Percentiles rank a stretch among this genome's conserved stretches.
These are phyloP conservation scores for Colletotrichum musicola DNA, from an alignment of 2,329 filamentous ascomycete species.

Conservation along the genomic window DNA sequence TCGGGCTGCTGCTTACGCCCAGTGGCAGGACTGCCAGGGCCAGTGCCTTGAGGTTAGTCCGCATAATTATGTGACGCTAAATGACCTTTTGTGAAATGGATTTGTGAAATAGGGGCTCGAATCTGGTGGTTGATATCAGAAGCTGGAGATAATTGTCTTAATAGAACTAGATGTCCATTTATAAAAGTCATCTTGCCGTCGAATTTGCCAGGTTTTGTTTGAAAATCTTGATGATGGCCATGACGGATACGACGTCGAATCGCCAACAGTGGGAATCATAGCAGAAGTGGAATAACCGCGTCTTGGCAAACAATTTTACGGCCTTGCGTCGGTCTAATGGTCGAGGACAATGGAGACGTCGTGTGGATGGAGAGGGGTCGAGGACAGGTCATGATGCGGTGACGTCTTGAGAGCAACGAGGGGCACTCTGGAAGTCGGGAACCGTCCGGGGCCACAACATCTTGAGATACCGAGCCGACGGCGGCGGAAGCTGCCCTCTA, in stretches of 20 bases:
- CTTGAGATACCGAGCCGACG: neutral
- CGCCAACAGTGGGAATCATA: neutral
- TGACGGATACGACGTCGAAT: neutral
- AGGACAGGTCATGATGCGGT: neutral
- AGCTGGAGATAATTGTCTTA: neutral
- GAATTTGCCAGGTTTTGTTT: neutral
- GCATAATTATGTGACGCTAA: constrained; percentile 1
- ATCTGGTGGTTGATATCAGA: neutral
- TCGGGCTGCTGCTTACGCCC: neutral
- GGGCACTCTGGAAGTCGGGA: neutral
- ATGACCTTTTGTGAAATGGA: neutral
- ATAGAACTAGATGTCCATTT: constrained; percentile 11
- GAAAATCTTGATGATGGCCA: neutral
- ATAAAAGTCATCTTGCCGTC: neutral
- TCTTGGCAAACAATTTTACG: constrained; percentile 27
- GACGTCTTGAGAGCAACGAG: neutral
- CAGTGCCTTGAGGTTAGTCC: constrained; percentile 1
- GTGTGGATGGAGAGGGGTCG: neutral
- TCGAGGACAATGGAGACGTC: neutral
- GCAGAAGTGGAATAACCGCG: neutral
- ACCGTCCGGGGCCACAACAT: too few species aligned
- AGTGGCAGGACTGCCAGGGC: constrained; percentile 15
- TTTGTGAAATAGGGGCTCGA: neutral
- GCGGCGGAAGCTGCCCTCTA: neutral
- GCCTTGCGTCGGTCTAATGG: constrained; percentile 32